Conservation (phyloP, 1,284 basidiomycete species). For the Cystobasidium slooffiae region DNA sequence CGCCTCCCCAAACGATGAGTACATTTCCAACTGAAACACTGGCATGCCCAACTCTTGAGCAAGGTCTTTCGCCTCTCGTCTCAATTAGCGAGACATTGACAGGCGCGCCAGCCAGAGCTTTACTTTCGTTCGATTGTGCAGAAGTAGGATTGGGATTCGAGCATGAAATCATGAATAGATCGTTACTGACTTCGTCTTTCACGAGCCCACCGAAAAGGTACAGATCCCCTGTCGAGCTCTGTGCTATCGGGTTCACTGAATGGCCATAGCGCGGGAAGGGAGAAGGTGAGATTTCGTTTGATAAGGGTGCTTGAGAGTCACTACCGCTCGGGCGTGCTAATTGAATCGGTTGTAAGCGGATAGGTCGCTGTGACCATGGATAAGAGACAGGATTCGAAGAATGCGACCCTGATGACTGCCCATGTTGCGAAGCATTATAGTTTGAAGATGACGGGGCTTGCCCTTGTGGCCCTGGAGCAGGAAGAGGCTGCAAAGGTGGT, state of each 20-base stretch:
- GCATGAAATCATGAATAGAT: conserved; percentile 87
- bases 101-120: conserved; percentile 9
- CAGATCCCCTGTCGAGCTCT: conserved; percentile 74
- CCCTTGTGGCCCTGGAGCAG: conserved; percentile 14
- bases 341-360: conserved; percentile 32
- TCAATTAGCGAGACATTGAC: conserved; percentile 60
- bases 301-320: conserved; percentile 7
- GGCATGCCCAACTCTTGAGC: conserved; percentile 91
- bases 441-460: background rate
- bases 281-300: conserved; percentile 50
- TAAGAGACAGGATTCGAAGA: conserved; percentile 35
- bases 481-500: conserved; percentile 23
- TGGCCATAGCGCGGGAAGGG: conserved; percentile 98
- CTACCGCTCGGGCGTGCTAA: conserved; percentile 16
- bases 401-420: background rate
- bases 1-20: conserved; percentile 97
- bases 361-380: conserved; percentile 41
- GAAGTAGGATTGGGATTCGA: conserved; percentile 66
- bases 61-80: conserved; percentile 86
- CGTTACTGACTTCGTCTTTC: conserved; percentile 86
- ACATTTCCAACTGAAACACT: conserved; percentile 94
- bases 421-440: conserved; percentile 14
- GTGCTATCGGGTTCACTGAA: conserved; percentile 81
- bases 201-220: conserved; percentile 98
- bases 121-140: conserved; percentile 41